Base-by-base conservation (phyloP, 495 filamentous ascomycete species). In the Pseudomonodictys pantanalensis region DNA sequence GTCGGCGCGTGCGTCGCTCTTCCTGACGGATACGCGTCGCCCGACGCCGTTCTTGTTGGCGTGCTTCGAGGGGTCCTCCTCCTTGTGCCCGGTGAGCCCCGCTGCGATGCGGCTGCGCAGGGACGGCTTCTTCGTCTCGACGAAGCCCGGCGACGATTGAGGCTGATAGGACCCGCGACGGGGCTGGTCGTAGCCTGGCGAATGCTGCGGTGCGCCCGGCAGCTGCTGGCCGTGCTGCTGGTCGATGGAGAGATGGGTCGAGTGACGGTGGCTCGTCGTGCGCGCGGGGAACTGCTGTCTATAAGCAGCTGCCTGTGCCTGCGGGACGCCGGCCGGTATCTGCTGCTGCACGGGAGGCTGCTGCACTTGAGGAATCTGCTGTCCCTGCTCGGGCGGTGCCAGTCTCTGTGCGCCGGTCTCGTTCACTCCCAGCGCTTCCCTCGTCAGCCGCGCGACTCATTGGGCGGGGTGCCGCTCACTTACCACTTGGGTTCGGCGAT, bases 121-220 rank as follows among this genome's bases (percentile, higher is more conserved):
- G 29, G 56, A 64, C 32, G 39, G 25, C 43, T 61, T 68, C 45
- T 64, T 56, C 17, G 55, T 46, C 60, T 68, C 51, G 23, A 52
- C 43, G 32, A 51, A 49, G 5, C 3, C 41, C 2, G 49, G 22
- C 39, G 15, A 51, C 29, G 64, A 28, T 52, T 45, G 56, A 12
- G 58, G 51, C 43, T 68, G 41, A 56, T 65, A 67, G 25, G 61
- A 67, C 55, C 46, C 60, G 12, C 66, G 61, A 10, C 61, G 61
- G 8, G 43, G 23, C 12, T 58, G 42, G 20, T 65, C 62, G 38
- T 47, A 22, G 17, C 42, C 48, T 3, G 52, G 61, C 10, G 61
- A 49, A 9, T 52, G 38, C 46, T 64, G 63, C 24, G 35, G 20
- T 17, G 23, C 24, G 23, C 17, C 24, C 2, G 46, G n/a, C 7